Base-by-base conservation (phyloP, 2,329 filamentous ascomycete species). In the Coniochaeta prunicola region DNA sequence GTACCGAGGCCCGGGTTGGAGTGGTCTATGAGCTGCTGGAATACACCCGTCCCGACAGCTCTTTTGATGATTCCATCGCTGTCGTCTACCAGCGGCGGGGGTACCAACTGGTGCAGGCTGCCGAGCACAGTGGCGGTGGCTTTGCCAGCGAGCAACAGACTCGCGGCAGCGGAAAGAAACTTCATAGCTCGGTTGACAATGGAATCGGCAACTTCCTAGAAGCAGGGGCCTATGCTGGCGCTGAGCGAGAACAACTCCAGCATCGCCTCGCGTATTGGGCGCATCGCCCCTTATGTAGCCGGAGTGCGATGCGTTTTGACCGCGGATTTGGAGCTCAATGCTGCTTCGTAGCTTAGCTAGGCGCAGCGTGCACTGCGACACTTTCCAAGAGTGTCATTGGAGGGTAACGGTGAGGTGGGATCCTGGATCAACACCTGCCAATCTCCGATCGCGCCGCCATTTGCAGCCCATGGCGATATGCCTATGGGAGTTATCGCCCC, bases 1-100 rank as follows among this genome's bases (percentile, higher is more conserved):
- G 74, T 77, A 59, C 74, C 75, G 36, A 71, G 70, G 15, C 64
- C 64, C n/a, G 74, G 70, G 60, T 75, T 67, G 45, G 64, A 53
- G 68, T 77, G 75, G 64, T 77, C 73, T 53, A 77, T 63, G 34
- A 74, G 69, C 70, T 77, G 75, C 62, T 74, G 67, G 57, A 77
- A 77, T 2, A 42, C 24, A 9, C 54, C 54, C 15, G 21, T 28
- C 12, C 54, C 54, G n/a, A 30, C 31, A 19, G 54, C 36, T 19
- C 54, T 19, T 10, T 56, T 56, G 54, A 19, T 33, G 31, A 55
- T 55, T 10, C 30, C 30, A 5, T 55, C 53, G 19, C 54, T 33
- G 54, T 56, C 54, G 36, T 56, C 54, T 1, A 10, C n/a, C 24
- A 56, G 31, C 2, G 54, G 54, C 8, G 54, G 54, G 19, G 54